Evolutionary conservation across 306 rosid genomes (phyloP).

Genomic region (Dalbergia cultrata): DNA sequence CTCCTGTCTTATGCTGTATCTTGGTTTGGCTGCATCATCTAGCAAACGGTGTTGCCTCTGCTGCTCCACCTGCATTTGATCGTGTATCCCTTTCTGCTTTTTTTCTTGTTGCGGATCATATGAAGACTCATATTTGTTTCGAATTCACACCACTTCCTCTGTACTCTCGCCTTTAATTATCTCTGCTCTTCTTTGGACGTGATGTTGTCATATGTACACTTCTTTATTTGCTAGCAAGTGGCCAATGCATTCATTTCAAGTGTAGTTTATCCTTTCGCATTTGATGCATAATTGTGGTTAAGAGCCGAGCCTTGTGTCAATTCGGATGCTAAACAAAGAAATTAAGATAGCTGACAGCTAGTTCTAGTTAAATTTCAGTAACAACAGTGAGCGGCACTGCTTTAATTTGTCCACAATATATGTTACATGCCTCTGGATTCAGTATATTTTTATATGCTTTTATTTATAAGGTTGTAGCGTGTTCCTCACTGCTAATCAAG

Average conservation of each 20-base stretch:
- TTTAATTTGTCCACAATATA: no score
- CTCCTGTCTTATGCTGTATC: conserved; percentile 41
- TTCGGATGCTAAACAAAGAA: not conserved
- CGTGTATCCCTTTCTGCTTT: not conserved
- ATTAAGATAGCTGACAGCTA: no score
- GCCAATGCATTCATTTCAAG: not conserved
- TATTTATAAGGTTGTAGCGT: no score
- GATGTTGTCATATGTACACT: not conserved
- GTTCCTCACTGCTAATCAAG: no score
- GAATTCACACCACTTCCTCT: conserved; percentile 1
- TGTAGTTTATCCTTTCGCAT: not conserved
- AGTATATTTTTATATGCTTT: no score
- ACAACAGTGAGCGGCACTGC: no score
- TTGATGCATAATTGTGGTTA: not conserved
- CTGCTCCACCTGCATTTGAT: not conserved
- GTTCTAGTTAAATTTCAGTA: no score
- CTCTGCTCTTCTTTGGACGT: not conserved
- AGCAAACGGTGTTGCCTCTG: conserved; percentile 31
- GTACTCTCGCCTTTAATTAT: not conserved
- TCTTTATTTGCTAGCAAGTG: not conserved
- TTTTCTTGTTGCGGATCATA: conserved; percentile 6
- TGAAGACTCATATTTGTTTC: conserved; percentile 9
- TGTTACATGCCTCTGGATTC: no score
- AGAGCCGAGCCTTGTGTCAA: conserved; percentile 5
- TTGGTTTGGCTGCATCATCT: conserved; percentile 53